These are phyloP conservation scores for Pestalotiopsis sp. DNA, from an alignment of 2,329 filamentous ascomycete species.

Conservation along the genomic window DNA sequence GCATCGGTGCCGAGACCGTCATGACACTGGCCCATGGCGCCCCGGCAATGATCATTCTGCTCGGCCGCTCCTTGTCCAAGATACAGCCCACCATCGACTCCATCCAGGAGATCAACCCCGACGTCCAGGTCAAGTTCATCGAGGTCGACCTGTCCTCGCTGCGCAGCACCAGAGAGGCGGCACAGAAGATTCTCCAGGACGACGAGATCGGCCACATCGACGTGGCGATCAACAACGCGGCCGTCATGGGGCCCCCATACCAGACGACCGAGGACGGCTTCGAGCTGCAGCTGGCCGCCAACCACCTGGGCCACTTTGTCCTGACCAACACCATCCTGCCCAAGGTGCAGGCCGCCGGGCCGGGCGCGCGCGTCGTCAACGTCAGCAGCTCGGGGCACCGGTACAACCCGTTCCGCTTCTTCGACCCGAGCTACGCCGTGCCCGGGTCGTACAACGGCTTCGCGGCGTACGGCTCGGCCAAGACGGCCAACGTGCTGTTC, in stretches of 20 bases:
- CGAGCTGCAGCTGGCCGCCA: conserved; percentile 37
- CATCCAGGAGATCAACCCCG: conserved; percentile 24
- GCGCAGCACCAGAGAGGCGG: conserved; percentile 33
- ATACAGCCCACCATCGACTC: conserved; percentile 30
- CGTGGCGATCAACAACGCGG: conserved; percentile 38
- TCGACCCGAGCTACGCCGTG: conserved; percentile 30
- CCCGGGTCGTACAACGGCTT: conserved; percentile 36
- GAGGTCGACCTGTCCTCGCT: conserved; percentile 31
- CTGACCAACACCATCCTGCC: conserved; percentile 30
- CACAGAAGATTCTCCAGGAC: conserved; percentile 31
- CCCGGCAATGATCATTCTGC: conserved; percentile 31
- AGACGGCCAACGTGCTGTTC: conserved; percentile 49
- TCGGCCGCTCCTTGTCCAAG: conserved; percentile 30
- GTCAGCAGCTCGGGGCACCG: conserved; percentile 27
- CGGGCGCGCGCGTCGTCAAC: conserved; percentile 23
- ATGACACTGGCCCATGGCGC: conserved; percentile 31
- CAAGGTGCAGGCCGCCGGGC: conserved; percentile 25
- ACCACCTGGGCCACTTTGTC: conserved; percentile 38
- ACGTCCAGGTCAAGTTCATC: conserved; percentile 29
- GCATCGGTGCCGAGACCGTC: conserved; percentile 34
- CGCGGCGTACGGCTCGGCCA: conserved; percentile 45
- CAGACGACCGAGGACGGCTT: conserved; percentile 33
- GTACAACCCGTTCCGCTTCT: conserved; percentile 26
- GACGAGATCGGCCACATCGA: conserved; percentile 31
- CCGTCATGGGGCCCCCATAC: conserved; percentile 43